Percentiles rank a stretch among this genome's conserved stretches.
Conservation (phyloP, 2,329 filamentous ascomycete genomes). For the Myriangium duriaei region DNA sequence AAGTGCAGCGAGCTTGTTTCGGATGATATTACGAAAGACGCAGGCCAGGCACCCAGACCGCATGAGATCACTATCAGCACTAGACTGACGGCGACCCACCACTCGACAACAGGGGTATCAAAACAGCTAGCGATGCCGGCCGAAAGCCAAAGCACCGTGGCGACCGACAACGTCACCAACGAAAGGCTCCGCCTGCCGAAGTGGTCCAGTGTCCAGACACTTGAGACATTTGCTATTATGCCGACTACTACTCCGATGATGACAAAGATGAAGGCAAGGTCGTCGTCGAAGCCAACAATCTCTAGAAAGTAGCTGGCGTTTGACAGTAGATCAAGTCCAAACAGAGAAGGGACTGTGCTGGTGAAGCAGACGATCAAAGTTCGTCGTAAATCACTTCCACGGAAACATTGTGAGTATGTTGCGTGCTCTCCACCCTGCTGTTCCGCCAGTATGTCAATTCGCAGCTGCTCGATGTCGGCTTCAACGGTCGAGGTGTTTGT, state of each 20-base stretch:
- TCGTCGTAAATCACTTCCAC: slow-evolving; percentile 22
- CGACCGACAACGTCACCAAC: slow-evolving; percentile 23
- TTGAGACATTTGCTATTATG: slow-evolving; percentile 38
- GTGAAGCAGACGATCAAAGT: slow-evolving; percentile 27
- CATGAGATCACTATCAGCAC: slow-evolving; percentile 34
- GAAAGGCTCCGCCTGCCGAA: slow-evolving; percentile 31
- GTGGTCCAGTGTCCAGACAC: slow-evolving; percentile 37
- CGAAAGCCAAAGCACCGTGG: slow-evolving; percentile 29
- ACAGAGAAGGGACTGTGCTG: slow-evolving; percentile 22
- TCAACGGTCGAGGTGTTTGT: slow-evolving; percentile 5
- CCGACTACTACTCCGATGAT: slow-evolving; percentile 21
- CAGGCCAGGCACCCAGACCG: slow-evolving; percentile 33
- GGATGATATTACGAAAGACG: slow-evolving; percentile 30
- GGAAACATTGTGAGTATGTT: slow-evolving; percentile 26
- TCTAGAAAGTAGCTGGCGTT: slow-evolving; percentile 25
- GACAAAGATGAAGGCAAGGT: slow-evolving; percentile 30
- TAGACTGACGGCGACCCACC: slow-evolving; percentile 30
- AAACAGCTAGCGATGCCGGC: slow-evolving; percentile 39
- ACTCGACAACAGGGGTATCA: slow-evolving; percentile 26
- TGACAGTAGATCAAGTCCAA: slow-evolving; percentile 24
- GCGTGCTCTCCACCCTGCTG: slow-evolving; percentile 17
- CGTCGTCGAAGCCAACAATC: slow-evolving; percentile 21
- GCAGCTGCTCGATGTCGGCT: slow-evolving; percentile 11
- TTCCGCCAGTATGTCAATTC: no score
- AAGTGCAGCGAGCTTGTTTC: slow-evolving; percentile 34